Base-by-base conservation (phyloP, 148 eudicot species). In the Amaranthus palmeri region DNA sequence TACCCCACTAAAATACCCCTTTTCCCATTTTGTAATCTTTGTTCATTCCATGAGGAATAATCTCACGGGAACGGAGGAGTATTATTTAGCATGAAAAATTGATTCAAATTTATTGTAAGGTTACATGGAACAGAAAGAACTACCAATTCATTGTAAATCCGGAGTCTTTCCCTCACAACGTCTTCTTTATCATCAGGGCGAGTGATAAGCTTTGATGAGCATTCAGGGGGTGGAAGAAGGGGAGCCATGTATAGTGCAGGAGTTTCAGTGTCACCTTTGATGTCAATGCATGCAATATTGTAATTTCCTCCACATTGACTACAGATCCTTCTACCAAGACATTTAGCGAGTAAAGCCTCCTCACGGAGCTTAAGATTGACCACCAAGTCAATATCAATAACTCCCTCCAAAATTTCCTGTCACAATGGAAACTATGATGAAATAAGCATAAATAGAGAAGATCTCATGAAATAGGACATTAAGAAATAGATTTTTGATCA, bases 311-410 rank as follows among this genome's bases (percentile, higher is more conserved):
- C 98, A 82, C 98, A 92, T 69, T 92, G 86, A 59, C 93, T 88
- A 73, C 98, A 92, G 50, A 86, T 88, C 83, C 98, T 90, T 80
- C 98, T 85, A 46, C 98, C 98, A 48, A 92, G 89, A 77, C 98
- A 92, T 83, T 92, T 92, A 68, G 90, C 96, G 75, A 92, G 72
- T 74, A 92, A 74, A 12, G 92, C 98, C 52, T 90, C 93, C 76
- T 90, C 98, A 11, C 85, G 91, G 49, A 92, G 98, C 82, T 85
- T 92, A 73, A 92, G 91, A 78, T 92, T 92, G 55, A 92, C 79
- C 36, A 90, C 98, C 87, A 92, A 80, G 65, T 90, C 96, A 58
- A 92, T 88, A 68, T 90, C 86, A 51, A 86, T 85, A 48, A 90
- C 88, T 58, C 89, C 92, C 74, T 92, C 93, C 71, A 92, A 71